Evolutionary conservation across 2,329 filamentous ascomycete genomes (phyloP), one percentile per base, ranked within the genome.

Genomic region (Fusarium napiforme): DNA sequence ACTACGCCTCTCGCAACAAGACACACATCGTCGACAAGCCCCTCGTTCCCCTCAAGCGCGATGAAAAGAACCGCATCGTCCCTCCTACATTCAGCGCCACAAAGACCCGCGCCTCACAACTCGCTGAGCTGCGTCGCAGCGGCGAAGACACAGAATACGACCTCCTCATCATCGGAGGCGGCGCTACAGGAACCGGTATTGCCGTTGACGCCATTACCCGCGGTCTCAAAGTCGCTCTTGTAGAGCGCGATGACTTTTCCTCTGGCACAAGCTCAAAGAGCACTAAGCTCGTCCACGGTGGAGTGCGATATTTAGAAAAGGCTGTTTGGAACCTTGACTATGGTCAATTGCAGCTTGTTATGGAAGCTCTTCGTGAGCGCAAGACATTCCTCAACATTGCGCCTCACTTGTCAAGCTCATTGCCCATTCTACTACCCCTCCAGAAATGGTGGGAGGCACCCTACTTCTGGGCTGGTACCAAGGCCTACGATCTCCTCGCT

Each of bases 291-390:
- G 93, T 96, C 23, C 93, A 96, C 82, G 93, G 93, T 75, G 93
- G 93, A 79, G 93, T 96, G 67, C 89, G 93, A 74, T 96, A 96
- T 80, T 86, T 96, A 66, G 93, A 96, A 82, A 96, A 96, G 85
- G 93, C 93, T 61, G 90, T 96, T 56, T 94, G 91, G 91, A 93
- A 95, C 81, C 85, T 96, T 77, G 93, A 96, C 82, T 95, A 95
- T 81, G 91, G 91, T 75, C 93, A 96, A 87, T 93, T 94, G 79
- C 86, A 91, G 79, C 88, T 96, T 52, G 93, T 96, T 77, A 92
- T 91, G 81, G 93, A 96, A 83, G 93, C 93, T 42, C 87, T 96
- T 59, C 91, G 93, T 75, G 93, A 96, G 85, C 90, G 93, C 79
- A 93, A 93, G 81, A 95, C 93, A 75, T 96, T 96, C 81, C 84